These are phyloP conservation scores for Trichosanthes truncata DNA, from an alignment of 306 rosid genomes.

Conservation along the genomic window DNA sequence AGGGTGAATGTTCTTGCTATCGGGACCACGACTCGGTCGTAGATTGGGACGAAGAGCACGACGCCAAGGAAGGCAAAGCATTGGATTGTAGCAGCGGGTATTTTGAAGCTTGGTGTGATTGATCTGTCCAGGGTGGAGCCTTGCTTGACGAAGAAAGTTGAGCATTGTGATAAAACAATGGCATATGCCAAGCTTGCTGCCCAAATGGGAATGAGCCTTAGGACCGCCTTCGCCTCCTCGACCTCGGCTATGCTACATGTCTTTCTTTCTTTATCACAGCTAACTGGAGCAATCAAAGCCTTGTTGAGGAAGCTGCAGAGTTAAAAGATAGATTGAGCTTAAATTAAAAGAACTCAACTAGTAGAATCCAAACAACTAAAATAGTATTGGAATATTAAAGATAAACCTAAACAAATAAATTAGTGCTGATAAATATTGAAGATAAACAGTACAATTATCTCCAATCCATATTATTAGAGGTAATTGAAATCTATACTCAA, in stretches of 20 bases:
- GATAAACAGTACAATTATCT: too few relatives aligned
- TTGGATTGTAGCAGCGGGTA: constrained; percentile 63
- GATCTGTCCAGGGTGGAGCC: constrained; percentile 45
- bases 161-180: constrained; percentile 23
- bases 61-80: constrained; percentile 11
- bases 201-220: constrained; percentile 36
- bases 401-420: too few relatives aligned
- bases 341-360: too few relatives aligned
- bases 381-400: too few relatives aligned
- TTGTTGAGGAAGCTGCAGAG: constrained; percentile 31
- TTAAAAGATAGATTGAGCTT: neutral
- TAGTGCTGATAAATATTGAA: too few relatives aligned
- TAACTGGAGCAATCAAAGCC: constrained; percentile 24
- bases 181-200: constrained; percentile 28
- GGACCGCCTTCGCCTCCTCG: constrained; percentile 38
- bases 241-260: constrained; percentile 19
- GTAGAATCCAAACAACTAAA: too few relatives aligned
- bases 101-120: constrained; percentile 23
- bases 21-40: constrained; percentile 47
- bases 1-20: constrained; percentile 33
- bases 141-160: constrained; percentile 44
- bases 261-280: constrained; percentile 9
- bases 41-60: constrained; percentile 35
- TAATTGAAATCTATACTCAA: too few relatives aligned
- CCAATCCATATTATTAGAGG: too few relatives aligned